Base-by-base conservation (phyloP, 768 basidiomycete genomes). In the Tylopilus plumbeoviolaceoides region DNA sequence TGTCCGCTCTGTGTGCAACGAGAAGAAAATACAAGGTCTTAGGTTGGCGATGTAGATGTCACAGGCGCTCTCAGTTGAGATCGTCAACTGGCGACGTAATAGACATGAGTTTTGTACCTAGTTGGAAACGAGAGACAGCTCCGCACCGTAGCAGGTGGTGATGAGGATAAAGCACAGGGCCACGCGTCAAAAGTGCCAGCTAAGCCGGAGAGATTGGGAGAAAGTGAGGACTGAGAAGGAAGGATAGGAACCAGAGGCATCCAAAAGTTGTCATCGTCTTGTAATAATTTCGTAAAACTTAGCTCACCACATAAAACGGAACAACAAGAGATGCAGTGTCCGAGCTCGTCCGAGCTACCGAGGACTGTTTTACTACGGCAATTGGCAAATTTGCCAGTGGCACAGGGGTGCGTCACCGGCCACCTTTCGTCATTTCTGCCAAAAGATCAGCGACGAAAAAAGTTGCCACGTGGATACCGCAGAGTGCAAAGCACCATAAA, bases 251-350 rank as follows among this genome's bases (percentile, higher is more conserved):
- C 28, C 30, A 47, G 44, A 31, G 38, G 36, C 36, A 39, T 49
- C 53, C 54, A 49, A 53, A 48, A 63, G 50, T 25, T 39, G 66
- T 57, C 64, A 59, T 47, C 44, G 48, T 64, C 49, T 17, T 59
- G 67, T 70, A 60, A 70, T 60, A n/a, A 62, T 69, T 52, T 60
- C 68, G 66, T 65, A 71, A 71, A 65, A 57, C 23, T 57, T 25
- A 54, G 46, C 66, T 59, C 59, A 65, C 55, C 51, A 49, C 36
- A 57, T 48, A 50, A 46, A 36, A 51, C 48, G 57, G 59, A 68
- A 58, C 55, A 55, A 23, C 50, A 15, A 39, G 43, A 47, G 41
- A 56, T 49, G 55, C 50, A 62, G 58, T 17, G 35, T 36, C 35
- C 35, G 35, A 36, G 35, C 35, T 17, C 42, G 50, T 49, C 44